Conservation (phyloP, 2,329 filamentous ascomycete species). For the Cladosporium sp. region DNA sequence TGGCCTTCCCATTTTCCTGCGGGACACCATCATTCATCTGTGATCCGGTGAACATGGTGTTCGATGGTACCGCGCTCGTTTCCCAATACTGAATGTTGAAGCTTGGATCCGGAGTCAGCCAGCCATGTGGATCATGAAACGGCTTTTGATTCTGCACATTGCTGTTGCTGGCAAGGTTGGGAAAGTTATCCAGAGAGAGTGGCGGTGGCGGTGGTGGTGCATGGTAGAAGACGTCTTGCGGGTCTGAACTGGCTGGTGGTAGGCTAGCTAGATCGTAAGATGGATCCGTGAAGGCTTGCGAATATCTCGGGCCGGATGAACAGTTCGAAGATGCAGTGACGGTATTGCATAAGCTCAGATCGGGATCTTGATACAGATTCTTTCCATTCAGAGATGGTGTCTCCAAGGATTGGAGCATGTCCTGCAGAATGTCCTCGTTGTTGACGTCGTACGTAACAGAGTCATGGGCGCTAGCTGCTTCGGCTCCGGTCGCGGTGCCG, state of each 20-base stretch:
- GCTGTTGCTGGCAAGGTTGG: background rate
- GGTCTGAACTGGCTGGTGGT: background rate
- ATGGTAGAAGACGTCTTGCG: background rate
- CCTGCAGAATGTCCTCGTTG: background rate
- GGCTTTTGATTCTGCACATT: background rate
- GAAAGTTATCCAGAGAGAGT: background rate
- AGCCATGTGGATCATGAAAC: background rate
- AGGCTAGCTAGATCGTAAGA: background rate
- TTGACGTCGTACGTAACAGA: background rate
- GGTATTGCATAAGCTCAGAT: background rate
- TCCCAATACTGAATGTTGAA: background rate
- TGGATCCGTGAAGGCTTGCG: background rate
- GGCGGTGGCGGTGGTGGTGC: background rate
- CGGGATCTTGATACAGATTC: background rate
- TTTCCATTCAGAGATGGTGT: background rate
- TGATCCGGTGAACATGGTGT: background rate
- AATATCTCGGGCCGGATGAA: background rate
- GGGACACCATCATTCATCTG: background rate
- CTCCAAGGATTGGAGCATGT: background rate
- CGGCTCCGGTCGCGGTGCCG: background rate
- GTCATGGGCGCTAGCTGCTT: background rate
- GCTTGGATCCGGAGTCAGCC: background rate
- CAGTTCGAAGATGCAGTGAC: background rate
- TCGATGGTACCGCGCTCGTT: background rate
- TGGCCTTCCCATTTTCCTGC: background rate